Evolutionary conservation across 768 basidiomycete genomes (phyloP).

Genomic region (Phlebiopsis gigantea): DNA sequence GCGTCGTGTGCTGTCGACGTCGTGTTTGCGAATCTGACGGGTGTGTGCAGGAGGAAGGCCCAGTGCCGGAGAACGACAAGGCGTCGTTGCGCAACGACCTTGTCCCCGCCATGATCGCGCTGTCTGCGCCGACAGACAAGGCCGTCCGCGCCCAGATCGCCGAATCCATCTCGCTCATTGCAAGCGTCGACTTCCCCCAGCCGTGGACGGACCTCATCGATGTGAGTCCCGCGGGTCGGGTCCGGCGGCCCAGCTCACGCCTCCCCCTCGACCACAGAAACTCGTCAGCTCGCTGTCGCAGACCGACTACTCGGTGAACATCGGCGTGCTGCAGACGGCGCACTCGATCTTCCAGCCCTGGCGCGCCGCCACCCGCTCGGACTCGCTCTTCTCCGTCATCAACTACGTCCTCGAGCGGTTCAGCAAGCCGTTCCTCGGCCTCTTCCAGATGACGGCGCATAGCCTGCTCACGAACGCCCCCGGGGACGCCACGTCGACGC

Average conservation of each 20-base stretch:
- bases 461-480: constrained; percentile 41
- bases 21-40: neutral
- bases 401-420: constrained; percentile 86
- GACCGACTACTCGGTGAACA: constrained; percentile 78
- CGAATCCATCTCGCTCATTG: constrained; percentile 89
- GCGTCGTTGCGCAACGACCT: constrained; percentile 65
- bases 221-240: constrained; percentile 52
- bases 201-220: constrained; percentile 88
- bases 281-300: constrained; percentile 78
- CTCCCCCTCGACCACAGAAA: constrained; percentile 78
- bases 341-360: constrained; percentile 95
- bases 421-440: constrained; percentile 74
- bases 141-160: constrained; percentile 79
- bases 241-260: neutral
- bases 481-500: constrained; percentile 28
- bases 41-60: constrained; percentile 57
- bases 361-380: constrained; percentile 86
- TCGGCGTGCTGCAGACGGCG: constrained; percentile 88
- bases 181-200: constrained; percentile 85
- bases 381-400: constrained; percentile 84
- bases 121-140: constrained; percentile 72
- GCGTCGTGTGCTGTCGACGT: constrained; percentile 17
- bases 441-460: constrained; percentile 66
- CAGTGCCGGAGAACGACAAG: constrained; percentile 70
- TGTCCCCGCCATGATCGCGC: constrained; percentile 86